Percentiles rank a stretch among this genome's conserved stretches.
These are phyloP conservation scores for Stropharia rugosoannulata DNA, from an alignment of 768 basidiomycete genomes.

Conservation along the genomic window DNA sequence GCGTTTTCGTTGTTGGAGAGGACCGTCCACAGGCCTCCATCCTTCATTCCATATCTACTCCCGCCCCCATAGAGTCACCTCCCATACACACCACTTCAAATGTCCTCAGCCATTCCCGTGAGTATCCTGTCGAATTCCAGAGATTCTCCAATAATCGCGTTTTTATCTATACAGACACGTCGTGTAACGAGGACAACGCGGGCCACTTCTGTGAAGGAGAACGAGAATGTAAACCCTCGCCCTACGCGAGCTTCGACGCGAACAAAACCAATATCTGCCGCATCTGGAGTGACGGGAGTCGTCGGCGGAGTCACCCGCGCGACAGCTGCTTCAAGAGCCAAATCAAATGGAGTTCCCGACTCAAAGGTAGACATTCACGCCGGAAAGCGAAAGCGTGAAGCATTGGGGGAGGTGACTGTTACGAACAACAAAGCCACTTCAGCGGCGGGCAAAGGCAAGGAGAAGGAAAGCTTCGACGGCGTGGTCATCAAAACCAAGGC, in stretches of 20 bases:
- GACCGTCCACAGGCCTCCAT: slow-evolving; percentile 20
- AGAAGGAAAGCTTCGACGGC: slow-evolving; percentile 63
- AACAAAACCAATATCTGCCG: slow-evolving; percentile 54
- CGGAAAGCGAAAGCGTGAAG: slow-evolving; percentile 79
- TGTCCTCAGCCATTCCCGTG: slow-evolving; percentile 51
- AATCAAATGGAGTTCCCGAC: slow-evolving; percentile 37
- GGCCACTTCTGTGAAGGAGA: slow-evolving; percentile 56
- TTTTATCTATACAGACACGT: slow-evolving; percentile 51
- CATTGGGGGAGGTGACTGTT: slow-evolving; percentile 69
- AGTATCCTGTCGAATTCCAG: slow-evolving; percentile 18
- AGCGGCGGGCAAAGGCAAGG: slow-evolving; percentile 49
- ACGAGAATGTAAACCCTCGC: slow-evolving; percentile 74
- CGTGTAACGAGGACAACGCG: slow-evolving; percentile 59
- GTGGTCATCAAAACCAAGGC: slow-evolving; percentile 59
- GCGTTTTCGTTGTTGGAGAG: slow-evolving; percentile 21
- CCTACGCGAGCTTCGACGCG: slow-evolving; percentile 60
- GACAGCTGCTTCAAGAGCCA: slow-evolving; percentile 55
- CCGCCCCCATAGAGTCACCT: slow-evolving; percentile 20
- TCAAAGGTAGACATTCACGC: slow-evolving; percentile 46
- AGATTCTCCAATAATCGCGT: slow-evolving; percentile 10
- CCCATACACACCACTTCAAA: slow-evolving; percentile 25
- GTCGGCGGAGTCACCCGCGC: slow-evolving; percentile 45
- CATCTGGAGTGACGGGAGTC: slow-evolving; percentile 29
- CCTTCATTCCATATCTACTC: slow-evolving; percentile 22
- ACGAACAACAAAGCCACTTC: slow-evolving; percentile 48